A percentile compares a stretch with the other conserved stretches of the same genome.
These are phyloP conservation scores for Rubia occidens DNA, from an alignment of 305 asterid species.

Conservation along the genomic window DNA sequence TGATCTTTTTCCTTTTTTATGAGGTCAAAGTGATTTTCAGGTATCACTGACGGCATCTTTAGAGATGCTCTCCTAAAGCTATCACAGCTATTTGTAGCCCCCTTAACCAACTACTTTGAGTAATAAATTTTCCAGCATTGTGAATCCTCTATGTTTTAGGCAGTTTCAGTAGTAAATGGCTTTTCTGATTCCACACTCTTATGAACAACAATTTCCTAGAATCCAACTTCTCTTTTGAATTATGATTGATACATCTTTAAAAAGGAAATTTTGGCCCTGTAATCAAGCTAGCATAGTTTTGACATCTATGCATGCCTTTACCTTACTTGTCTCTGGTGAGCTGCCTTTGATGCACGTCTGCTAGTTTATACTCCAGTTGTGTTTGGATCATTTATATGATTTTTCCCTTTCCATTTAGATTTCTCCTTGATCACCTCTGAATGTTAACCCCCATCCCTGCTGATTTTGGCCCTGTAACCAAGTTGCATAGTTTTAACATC, in stretches of 20 bases:
- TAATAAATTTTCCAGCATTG: neutral
- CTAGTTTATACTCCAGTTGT: neutral
- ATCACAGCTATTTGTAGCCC: neutral
- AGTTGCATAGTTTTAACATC: neutral
- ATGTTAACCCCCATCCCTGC: neutral
- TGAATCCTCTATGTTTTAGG: neutral
- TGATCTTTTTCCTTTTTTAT: neutral
- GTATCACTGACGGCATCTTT: neutral
- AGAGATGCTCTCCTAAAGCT: neutral
- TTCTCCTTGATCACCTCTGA: neutral
- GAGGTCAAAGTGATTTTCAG: neutral
- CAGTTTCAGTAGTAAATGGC: neutral
- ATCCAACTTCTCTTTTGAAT: neutral
- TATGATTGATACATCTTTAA: neutral
- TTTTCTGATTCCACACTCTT: neutral
- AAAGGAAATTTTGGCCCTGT: neutral
- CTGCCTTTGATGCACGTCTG: neutral
- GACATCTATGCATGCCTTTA: neutral
- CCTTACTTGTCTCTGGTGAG: neutral
- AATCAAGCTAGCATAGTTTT: neutral
- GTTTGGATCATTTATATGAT: neutral
- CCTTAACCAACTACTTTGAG: neutral
- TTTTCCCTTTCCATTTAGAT: neutral
- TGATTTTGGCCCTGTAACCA: neutral
- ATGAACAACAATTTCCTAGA: neutral